Evolutionary conservation across 305 asterid species (phyloP), one percentile per base, ranked within the genome.

Genomic region (Galium porrigens): DNA sequence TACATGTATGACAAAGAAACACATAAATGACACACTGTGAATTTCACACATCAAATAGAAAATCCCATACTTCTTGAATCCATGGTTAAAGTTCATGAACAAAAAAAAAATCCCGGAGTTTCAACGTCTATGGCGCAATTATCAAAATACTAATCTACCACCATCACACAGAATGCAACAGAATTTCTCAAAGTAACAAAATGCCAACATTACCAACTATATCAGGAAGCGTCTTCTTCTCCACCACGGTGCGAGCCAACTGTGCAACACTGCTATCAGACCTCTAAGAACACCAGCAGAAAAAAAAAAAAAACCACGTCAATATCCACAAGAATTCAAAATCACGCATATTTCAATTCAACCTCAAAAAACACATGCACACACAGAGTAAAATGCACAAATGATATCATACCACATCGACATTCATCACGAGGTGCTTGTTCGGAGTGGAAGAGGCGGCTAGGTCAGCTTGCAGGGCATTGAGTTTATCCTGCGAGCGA

Each of bases 221-320:
- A 76, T 90, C 95, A 68, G 96, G 97, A 79, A 87, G 54, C n/a
- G 67, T 70, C 76, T 90, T 90, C 82, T 84, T 90, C 65, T 86
- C 97, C 78, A 77, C 76, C 29, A 87, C 80, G 0, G 79, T 77
- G 59, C 86, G 86, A 14, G 95, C 94, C 57, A 88, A 64, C 67
- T 80, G 89, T 79, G 80, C 85, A 29, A 87, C 94, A 34, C 94
- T 82, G 77, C 83, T 77, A 72, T 86, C 74, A 12, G 86, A 77
- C 59, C 81, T 84, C 97, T 59, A 87, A 63, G 41, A 65, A 42
- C 58, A 48, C 63, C 52, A 58, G 70, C 27, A 49, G 12, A 37
- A 12, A 63, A 64, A 10, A 34, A 42, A 36, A 9, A 10, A 34
- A 42, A 36, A 9, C 56, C 30, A 59, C 33, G 61, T 53, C 30